These are phyloP conservation scores for Paramecium caudatum DNA, from an alignment of 73 alveolate genomes.

Conservation along the genomic window DNA sequence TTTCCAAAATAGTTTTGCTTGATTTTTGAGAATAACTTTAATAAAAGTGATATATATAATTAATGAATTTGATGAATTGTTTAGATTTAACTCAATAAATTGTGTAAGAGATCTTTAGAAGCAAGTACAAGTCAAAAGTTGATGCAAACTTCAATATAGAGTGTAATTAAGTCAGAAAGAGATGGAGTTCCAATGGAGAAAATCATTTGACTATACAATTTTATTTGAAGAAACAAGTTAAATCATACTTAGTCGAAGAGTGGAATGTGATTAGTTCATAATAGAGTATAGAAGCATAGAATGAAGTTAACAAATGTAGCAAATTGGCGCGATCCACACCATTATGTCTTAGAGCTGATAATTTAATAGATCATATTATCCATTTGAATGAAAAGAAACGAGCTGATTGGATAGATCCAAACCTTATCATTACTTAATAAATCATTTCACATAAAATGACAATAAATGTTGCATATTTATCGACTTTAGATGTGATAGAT, in stretches of 20 bases:
- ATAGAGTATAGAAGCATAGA: neutral
- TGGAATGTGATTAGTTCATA: constrained; percentile 10
- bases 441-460: neutral
- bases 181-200: constrained; percentile 22
- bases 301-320: neutral
- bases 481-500: constrained; percentile 16
- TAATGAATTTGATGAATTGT: neutral
- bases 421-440: neutral
- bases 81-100: constrained; percentile 11
- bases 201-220: constrained; percentile 29
- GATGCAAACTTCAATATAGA: constrained; percentile 49
- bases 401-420: constrained; percentile 56
- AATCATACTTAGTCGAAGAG: constrained; percentile 52
- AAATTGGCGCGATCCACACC: constrained; percentile 11
- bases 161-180: constrained; percentile 29
- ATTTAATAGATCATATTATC: constrained; percentile 7
- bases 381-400: constrained; percentile 40
- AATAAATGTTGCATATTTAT: constrained; percentile 24
- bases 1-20: constrained; percentile 19
- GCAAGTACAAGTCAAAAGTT: constrained; percentile 2
- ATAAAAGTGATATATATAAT: neutral
- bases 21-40: constrained; percentile 15
- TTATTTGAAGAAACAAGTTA: neutral
- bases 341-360: neutral
- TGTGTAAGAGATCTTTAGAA: constrained; percentile 23